Base-by-base conservation (phyloP, 2,329 filamentous ascomycete species). In the Nemania diffusa region DNA sequence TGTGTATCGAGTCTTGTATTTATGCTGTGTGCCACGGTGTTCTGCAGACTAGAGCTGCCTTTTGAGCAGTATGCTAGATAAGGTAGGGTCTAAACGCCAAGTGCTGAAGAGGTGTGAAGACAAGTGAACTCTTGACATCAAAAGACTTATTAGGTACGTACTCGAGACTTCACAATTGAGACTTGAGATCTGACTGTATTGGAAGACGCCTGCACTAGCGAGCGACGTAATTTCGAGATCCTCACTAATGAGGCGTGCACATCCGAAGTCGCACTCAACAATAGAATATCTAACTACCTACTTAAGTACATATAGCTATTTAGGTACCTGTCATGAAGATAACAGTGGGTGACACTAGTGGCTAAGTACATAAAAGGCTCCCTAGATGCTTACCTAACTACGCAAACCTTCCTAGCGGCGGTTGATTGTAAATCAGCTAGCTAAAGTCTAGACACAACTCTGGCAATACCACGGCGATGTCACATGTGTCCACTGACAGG, bases 221-320 rank as follows among this genome's bases (percentile, higher is more conserved):
- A 24, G 29, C 29, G 37, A 50, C 57, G 50, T 50, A 22, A 56
- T 61, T 65, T 44, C 1, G 17, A 26, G 22, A 50, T 9, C 2
- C 22, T 27, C 24, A 20, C 22, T 5, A 50, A 50, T 17, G 22
- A 24, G n/a, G 24, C 46, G 20, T 27, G 24, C 20, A 50, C 20
- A 53, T 68, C 65, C 65, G 65, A 68, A 27, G 63, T 65, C 65
- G 65, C 65, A 65, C 48, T 11, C 29, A 48, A 27, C 34, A 40
- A 26, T 20, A 32, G 5, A 5, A 24, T 34, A 17, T 50, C 20
- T 40, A 57, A n/a, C 20, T 15, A 32, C 29, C 44, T 56, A 53
- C 32, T 11, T 34, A 34, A 34, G 32, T 34, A 34, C 32, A 32
- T 32, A 5, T 32, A 32, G 9, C 29, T 32, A 32, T 9, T 9